Evolutionary conservation across 176 grass and related monocot genomes (phyloP), one percentile per base, ranked within the genome.

Genomic region (Oryza coarctata): DNA sequence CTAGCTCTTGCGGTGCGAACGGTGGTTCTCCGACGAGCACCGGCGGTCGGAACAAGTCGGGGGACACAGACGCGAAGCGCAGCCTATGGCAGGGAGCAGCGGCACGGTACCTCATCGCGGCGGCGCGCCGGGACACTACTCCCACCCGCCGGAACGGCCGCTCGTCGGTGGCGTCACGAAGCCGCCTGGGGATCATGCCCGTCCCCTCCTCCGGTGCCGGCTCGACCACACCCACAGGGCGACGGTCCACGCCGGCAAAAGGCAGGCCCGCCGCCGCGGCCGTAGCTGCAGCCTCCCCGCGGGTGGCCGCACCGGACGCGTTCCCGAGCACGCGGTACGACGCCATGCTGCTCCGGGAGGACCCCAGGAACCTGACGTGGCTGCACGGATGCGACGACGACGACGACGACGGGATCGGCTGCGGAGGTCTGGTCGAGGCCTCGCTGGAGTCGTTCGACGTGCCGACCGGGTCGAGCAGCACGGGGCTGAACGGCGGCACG

Each of bases 301-400:
- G 41, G 73, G 22, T 65, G 3, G 17, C 58, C 11, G 30, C 0
- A 49, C 9, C 55, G 61, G 84, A 90, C 31, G 79, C 80, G 74
- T 83, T 86, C 73, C 79, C 68, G 62, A 90, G 83, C 78, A 39
- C 52, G 33, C 71, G 87, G 22, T 89, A 89, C 73, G 83, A 89
- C 68, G 63, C 82, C 38, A 89, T 86, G 83, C 78, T 89, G 78
- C 87, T 89, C 27, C 83, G 60, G 61, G 87, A 89, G 72, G 87
- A 89, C 26, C 83, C 87, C 40, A 77, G 17, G 55, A 85, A 89
- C 82, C 78, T 89, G 10, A 86, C 78, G 43, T 89, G 87, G 87
- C 71, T 89, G 65, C 79, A 70, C 40, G 73, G 77, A 25, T 63
- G 69, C 34, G 69, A 40, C 0, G 66, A 77, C 7, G 64, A 14